Conservation (phyloP, 2,329 filamentous ascomycete species). For the Neonectria coccinea region DNA sequence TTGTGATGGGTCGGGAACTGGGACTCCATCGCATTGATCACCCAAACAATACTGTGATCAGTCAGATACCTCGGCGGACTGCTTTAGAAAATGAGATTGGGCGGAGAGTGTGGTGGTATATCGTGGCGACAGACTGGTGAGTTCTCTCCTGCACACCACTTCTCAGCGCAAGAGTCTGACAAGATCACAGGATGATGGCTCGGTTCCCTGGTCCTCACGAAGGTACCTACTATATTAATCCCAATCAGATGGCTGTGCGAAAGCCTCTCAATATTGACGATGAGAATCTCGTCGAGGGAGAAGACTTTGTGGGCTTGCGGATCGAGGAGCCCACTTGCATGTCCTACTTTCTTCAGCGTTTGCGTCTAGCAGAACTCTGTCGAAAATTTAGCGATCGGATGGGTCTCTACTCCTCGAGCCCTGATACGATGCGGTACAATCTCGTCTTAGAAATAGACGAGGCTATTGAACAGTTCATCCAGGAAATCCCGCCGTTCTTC, state of each 20-base stretch:
- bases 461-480: conserved; percentile 44
- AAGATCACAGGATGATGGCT: conserved; percentile 49
- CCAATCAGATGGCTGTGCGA: conserved; percentile 54
- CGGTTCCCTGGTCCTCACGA: conserved; percentile 52
- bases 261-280: conserved; percentile 55
- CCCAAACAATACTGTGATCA: conserved; percentile 34
- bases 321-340: conserved; percentile 49
- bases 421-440: conserved; percentile 49
- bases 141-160: conserved; percentile 2
- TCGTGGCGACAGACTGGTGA: conserved; percentile 56
- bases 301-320: conserved; percentile 47
- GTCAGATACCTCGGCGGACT: conserved; percentile 38
- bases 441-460: conserved; percentile 50
- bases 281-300: conserved; percentile 49
- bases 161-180: conserved; percentile 19
- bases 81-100: conserved; percentile 52
- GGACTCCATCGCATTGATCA: conserved; percentile 54
- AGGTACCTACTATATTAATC: conserved; percentile 52
- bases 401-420: conserved; percentile 39
- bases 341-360: conserved; percentile 54
- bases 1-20: conserved; percentile 35
- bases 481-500: conserved; percentile 48
- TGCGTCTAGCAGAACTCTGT: conserved; percentile 53
- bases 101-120: conserved; percentile 59
- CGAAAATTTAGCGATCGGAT: conserved; percentile 51